Percentiles rank a stretch among this genome's conserved stretches.
phyloP scores from a whole-genome alignment of 2,329 filamentous ascomycete genomes.

The Cordyceps tenuipes region DNA sequence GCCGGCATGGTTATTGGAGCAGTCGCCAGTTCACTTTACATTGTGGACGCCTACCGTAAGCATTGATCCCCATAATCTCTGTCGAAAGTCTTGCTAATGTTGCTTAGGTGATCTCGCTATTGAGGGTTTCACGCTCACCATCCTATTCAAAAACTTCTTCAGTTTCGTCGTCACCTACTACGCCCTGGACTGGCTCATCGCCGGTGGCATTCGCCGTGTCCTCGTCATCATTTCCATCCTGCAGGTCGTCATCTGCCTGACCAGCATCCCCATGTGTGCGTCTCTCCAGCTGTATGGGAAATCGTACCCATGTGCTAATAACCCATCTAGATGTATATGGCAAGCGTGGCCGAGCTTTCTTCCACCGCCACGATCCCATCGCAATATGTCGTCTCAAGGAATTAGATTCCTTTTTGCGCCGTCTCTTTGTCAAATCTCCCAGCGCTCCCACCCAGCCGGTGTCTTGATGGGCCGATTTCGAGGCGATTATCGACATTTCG shows the following conservation, averaged over 20 bases:
- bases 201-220: slow-evolving; percentile 55
- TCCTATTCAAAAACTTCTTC: slow-evolving; percentile 94
- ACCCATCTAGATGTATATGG: slow-evolving; percentile 59
- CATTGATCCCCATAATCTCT: slow-evolving; percentile 16
- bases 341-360: slow-evolving; percentile 68
- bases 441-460: neutral
- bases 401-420: neutral
- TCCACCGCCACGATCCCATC: slow-evolving; percentile 65
- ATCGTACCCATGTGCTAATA: slow-evolving; percentile 3
- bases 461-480: neutral
- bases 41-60: slow-evolving; percentile 85
- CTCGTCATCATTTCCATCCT: slow-evolving; percentile 59
- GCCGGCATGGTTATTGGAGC: slow-evolving; percentile 89
- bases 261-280: slow-evolving; percentile 74
- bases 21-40: slow-evolving; percentile 76
- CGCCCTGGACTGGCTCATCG: slow-evolving; percentile 74
- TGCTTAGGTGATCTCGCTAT: slow-evolving; percentile 63
- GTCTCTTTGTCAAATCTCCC: neutral
- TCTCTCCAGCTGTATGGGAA: slow-evolving; percentile 17
- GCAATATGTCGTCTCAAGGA: slow-evolving; percentile 23
- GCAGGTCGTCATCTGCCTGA: slow-evolving; percentile 66
- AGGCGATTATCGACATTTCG: neutral
- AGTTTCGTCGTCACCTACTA: slow-evolving; percentile 77
- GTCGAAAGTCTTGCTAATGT: neutral
- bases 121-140: slow-evolving; percentile 80